phyloP scores from a whole-genome alignment of 2,329 filamentous ascomycete species.

The Botrytis squamosa region DNA sequence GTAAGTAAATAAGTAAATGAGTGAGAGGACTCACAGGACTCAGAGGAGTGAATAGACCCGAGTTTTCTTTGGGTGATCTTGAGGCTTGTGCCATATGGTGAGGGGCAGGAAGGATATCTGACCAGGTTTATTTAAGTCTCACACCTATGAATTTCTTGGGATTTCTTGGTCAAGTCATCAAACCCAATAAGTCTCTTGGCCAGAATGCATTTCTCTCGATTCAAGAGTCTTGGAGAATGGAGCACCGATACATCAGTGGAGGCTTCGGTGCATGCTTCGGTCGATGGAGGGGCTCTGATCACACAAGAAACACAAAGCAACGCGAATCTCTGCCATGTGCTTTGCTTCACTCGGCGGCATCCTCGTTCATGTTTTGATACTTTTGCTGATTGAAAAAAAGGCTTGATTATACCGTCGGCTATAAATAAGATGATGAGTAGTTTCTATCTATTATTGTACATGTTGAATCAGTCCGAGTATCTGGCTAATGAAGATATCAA shows the following conservation, averaged over 20 bases:
- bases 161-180: constrained; percentile 4
- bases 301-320: not conserved
- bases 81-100: constrained; percentile 5
- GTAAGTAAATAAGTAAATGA: too few species aligned
- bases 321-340: not conserved
- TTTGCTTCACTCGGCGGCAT: not conserved
- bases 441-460: too few species aligned
- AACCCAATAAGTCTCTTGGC: not conserved
- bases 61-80: not conserved
- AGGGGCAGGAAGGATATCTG: constrained; percentile 5
- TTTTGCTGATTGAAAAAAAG: not conserved
- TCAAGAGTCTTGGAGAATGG: not conserved
- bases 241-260: not conserved
- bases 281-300: constrained; percentile 2
- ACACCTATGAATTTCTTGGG: not conserved
- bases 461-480: not conserved
- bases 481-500: not conserved
- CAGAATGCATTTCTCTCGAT: not conserved
- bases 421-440: too few species aligned
- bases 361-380: not conserved
- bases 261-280: not conserved
- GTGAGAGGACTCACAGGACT: too few species aligned
- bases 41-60: constrained; percentile 9
- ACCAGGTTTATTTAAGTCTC: constrained; percentile 5
- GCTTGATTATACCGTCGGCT: not conserved